Base-by-base conservation (phyloP, 2,329 filamentous ascomycete species). In the Allantophomopsis lycopodina region DNA sequence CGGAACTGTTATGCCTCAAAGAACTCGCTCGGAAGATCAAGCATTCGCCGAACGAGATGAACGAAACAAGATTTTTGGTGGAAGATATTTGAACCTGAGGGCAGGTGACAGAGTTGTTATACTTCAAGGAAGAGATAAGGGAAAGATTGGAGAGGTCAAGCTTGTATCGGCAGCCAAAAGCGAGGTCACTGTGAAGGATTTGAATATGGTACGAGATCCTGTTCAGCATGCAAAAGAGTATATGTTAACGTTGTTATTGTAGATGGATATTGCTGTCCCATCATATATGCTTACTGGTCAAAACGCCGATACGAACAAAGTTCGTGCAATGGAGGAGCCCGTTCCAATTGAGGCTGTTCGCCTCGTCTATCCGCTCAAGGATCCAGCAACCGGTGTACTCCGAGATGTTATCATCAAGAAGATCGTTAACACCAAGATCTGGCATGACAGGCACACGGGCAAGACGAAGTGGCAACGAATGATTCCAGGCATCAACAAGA, bases 31-130 rank as follows among this genome's bases (percentile, higher is more conserved):
- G 44, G 51, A 42, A 7, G 23, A 40, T 11, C 33, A 52, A 20
- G 37, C 36, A 8, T 20, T 28, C 5, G 41, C 49, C 34, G 44
- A 49, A 32, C 39, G 32, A 34, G 32, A 43, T 15, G 47, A 53
- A 28, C 55, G 66, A 21, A 51, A 60, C 17, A 44, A 36, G 40
- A 40, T 30, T 38, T 42, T 46, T 33, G 60, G 47, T 42, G 60
- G 46, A 42, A 64, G 64, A 48, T 69, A 69, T 57, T 65, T 83
- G 44, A 80, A 76, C 48, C 63, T 88, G 42, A 71, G 68, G 17
- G 54, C 62, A 4, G 77, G 79, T 6, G 91, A 96, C 60, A 73
- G 91, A 43, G 87, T 95, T 23, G 83, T 89, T 39, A 63, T 96
- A 42, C 62, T 86, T 40, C 75, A 80, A 44, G 88, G 89, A 7